A percentile compares a stretch with the other conserved stretches of the same genome.
phyloP scores from a whole-genome alignment of 768 basidiomycete genomes.

The Exidia glandulosa region DNA sequence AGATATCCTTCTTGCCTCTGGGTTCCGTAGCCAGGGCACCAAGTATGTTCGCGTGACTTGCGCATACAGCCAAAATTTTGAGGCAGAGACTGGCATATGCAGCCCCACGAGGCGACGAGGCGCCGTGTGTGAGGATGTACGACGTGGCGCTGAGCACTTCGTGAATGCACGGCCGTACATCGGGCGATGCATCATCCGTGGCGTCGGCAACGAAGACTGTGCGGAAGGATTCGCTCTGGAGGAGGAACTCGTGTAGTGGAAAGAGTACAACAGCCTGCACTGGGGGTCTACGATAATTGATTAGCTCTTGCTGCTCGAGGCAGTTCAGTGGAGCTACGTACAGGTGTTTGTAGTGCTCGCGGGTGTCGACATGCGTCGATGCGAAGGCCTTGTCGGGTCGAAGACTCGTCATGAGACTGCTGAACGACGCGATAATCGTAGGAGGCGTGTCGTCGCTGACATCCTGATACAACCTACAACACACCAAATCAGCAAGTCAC shows the following conservation, averaged over 20 bases:
- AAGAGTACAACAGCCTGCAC: constrained; percentile 45
- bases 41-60: constrained; percentile 40
- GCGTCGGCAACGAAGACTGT: constrained; percentile 29
- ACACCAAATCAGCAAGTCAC: not conserved
- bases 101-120: constrained; percentile 44
- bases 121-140: constrained; percentile 57
- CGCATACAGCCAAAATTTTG: constrained; percentile 39
- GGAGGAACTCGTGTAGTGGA: constrained; percentile 50
- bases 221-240: constrained; percentile 37
- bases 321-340: constrained; percentile 13
- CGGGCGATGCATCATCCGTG: constrained; percentile 9
- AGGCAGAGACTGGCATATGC: constrained; percentile 52
- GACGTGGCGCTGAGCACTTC: constrained; percentile 49
- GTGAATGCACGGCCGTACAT: constrained; percentile 28
- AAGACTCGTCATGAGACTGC: constrained; percentile 39
- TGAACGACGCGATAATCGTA: constrained; percentile 38
- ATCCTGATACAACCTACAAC: constrained; percentile 43
- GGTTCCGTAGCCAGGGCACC: constrained; percentile 31
- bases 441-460: constrained; percentile 43
- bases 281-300: not conserved
- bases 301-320: not conserved
- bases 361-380: constrained; percentile 33
- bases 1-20: constrained; percentile 24
- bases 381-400: constrained; percentile 45
- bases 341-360: constrained; percentile 49